Evolutionary conservation across 768 basidiomycete species (phyloP), one percentile per base, ranked within the genome.

Genomic region (Podaxis rugospora): DNA sequence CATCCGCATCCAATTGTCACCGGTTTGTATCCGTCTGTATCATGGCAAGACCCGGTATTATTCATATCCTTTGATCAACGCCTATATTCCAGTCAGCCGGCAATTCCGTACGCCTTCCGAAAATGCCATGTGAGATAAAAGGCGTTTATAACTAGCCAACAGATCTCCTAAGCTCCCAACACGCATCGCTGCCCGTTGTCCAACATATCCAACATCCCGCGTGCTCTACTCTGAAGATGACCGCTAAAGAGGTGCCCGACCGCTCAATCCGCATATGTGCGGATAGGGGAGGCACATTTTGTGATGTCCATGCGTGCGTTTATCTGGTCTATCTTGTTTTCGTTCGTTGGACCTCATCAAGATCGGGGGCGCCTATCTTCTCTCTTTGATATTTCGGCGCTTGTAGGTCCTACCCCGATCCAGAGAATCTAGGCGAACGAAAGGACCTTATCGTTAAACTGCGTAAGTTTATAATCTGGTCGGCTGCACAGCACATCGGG

Each of bases 371-470:
- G 9, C 21, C 36, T 28, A 55, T 40, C 54, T 16, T 50, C 10
- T 51, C 32, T 62, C 1, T 13, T 21, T 44, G 42, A 44, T 16
- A 10, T 28, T 25, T 58, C 55, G 51, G 39, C 47, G 56, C 21
- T 27, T 23, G 6, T 64, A 89, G 89, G 62, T 90, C 91, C 4
- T 90, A 89, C 72, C 87, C 86, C 37, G 88, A 92, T 71, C 83
- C 88, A 21, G 80, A 86, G 25, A 80, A 84, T 58, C 78, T 75
- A 7, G 69, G 74, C 4, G 78, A 87, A 65, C 78, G 86, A 64
- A 88, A 86, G 66, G 93, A 95, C 53, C 70, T 93, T 53, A 88
- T 98, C n/a, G 87, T 96, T 53, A 98, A 98, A 71, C 84, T 98
- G 0, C 75, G 92, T 88, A 70, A 65, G 89, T 77, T 25, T n/a